Evolutionary conservation across 2,329 filamentous ascomycete species (phyloP).

Genomic region (Pestalotiopsis sp.): DNA sequence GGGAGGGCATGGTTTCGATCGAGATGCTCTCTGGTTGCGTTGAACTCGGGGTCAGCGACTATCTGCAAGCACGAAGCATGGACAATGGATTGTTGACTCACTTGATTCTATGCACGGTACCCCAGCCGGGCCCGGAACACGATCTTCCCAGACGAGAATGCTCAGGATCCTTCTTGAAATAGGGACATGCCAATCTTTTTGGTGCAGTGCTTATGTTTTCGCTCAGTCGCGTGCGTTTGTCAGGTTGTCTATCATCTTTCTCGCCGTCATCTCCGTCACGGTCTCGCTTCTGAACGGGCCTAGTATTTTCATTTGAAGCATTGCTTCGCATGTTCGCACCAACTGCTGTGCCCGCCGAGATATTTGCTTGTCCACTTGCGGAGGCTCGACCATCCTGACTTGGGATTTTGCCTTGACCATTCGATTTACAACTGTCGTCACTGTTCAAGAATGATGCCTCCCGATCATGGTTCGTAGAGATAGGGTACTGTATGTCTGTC

Average conservation of each 20-base stretch:
- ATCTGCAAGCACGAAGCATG: not conserved
- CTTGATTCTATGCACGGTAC: slow-evolving; percentile 19
- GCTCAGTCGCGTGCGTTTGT: not conserved
- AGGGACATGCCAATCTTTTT: slow-evolving; percentile 21
- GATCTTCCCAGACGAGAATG: slow-evolving; percentile 17
- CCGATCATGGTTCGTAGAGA: too few relatives aligned
- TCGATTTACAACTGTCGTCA: too few relatives aligned
- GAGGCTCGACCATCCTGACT: not conserved
- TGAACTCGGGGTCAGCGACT: not conserved
- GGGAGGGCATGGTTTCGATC: slow-evolving; percentile 20
- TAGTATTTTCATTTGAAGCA: not conserved
- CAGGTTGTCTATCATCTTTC: not conserved
- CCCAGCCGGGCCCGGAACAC: slow-evolving; percentile 20
- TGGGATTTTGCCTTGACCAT: too few relatives aligned
- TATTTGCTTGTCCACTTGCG: not conserved
- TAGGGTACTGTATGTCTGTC: too few relatives aligned
- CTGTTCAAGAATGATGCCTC: too few relatives aligned
- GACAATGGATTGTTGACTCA: not conserved
- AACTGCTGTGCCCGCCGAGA: not conserved
- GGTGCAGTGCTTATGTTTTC: not conserved
- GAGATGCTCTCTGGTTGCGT: slow-evolving; percentile 17
- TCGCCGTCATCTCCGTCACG: not conserved
- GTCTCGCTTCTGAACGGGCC: not conserved
- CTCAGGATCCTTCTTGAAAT: slow-evolving; percentile 21
- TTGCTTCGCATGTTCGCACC: not conserved